Base-by-base conservation (phyloP, 1,284 basidiomycete genomes). In the Pholiota adiposa region DNA sequence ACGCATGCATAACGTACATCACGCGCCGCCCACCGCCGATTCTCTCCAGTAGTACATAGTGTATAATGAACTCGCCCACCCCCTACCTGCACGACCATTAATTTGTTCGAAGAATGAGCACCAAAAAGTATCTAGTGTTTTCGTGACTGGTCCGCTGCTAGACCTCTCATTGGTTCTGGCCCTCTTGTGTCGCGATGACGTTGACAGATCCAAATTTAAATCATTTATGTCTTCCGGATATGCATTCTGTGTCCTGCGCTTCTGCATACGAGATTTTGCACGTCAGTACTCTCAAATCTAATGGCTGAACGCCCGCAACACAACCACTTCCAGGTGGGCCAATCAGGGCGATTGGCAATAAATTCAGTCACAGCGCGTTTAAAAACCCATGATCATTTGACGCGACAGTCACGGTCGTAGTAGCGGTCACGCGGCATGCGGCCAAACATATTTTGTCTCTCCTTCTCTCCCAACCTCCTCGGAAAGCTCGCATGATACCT, bases 331-430 rank as follows among this genome's bases (percentile, higher is more conserved):
- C 4, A 31, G 5, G 29, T 31, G 29, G 29, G 5, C 29, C 29
- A 31, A 31, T 31, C 29, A 31, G 4, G 29, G 29, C 29, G 5
- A 31, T 31, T 31, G 29, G 29, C 29, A 31, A 31, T 31, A 5
- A 31, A 4, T 5, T 12, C 9, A 7, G 36, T 38, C 36, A 38
- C 36, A 12, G 9, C 36, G 43, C 12, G 31, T 23, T 11, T 19
- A 9, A 33, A 50, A 25, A 23, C 36, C n/a, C n/a, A n/a, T n/a
- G n/a, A n/a, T 21, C 18, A 25, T 49, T 19, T 16, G 46, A 65
- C 60, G 61, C 61, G 63, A 33, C 51, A 33, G 61, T 60, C 63
- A 65, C 63, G 56, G 44, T 23, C 19, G 43, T 18, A 27, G 29
- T 23, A 49, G 53, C 54, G 41, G 58, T 59, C 58, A 64, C 60